These are phyloP conservation scores for Phytophthora fragariaefolia DNA, from an alignment of 352 stramenopile genomes.

Conservation along the genomic window DNA sequence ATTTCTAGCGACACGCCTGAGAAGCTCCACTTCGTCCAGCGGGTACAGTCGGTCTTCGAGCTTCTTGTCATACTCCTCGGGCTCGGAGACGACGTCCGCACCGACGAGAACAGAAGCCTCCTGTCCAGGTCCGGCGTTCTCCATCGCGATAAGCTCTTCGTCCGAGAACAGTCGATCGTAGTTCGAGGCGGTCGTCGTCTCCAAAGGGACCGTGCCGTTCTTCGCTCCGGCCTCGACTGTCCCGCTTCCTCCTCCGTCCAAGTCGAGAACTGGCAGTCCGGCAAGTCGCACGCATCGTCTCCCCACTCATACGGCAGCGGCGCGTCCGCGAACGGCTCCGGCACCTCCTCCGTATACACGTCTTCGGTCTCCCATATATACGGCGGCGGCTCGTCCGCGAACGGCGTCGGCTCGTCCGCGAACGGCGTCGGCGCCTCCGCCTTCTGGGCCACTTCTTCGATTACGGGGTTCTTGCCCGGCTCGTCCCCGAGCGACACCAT, in stretches of 20 bases:
- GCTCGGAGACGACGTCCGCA: neutral
- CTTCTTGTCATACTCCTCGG: constrained; percentile 6
- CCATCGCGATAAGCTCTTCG: neutral
- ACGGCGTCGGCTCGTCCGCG: too few relatives aligned
- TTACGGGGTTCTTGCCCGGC: neutral
- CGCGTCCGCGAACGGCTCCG: neutral
- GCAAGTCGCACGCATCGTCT: neutral
- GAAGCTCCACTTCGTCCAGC: constrained; percentile 1
- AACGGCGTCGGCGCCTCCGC: too few relatives aligned
- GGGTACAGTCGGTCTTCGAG: constrained; percentile 1
- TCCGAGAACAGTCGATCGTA: constrained; percentile 3
- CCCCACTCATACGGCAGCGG: neutral
- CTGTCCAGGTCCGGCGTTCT: neutral
- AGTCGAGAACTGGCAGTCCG: neutral
- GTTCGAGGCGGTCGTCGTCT: too few relatives aligned
- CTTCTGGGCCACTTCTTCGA: neutral
- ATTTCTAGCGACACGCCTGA: neutral
- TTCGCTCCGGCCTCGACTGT: too few relatives aligned
- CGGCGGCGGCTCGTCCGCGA: too few relatives aligned
- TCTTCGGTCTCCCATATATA: neutral
- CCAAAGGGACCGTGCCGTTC: too few relatives aligned
- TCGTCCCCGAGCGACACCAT: neutral
- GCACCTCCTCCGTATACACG: neutral
- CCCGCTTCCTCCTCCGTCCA: neutral
- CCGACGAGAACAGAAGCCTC: neutral